Percentiles rank a stretch among this genome's conserved stretches.
Evolutionary conservation across 2,329 filamentous ascomycete species (phyloP).

Genomic region (Polytolypa hystricis): DNA sequence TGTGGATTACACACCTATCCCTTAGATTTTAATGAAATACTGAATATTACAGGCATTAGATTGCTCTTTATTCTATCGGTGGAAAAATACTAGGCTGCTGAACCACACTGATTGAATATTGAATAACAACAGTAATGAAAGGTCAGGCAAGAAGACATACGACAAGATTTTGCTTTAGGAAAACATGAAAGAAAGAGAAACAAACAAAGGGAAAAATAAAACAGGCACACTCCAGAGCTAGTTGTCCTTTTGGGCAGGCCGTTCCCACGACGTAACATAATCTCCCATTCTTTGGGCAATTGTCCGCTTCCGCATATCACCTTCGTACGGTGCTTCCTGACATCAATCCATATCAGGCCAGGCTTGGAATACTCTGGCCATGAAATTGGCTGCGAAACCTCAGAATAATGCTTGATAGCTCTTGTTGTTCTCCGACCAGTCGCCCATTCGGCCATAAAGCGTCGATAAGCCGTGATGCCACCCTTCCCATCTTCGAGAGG

Average conservation of each 20-base stretch:
- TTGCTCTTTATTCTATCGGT: too few relatives aligned
- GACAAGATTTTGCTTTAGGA: too few relatives aligned
- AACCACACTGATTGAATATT: too few relatives aligned
- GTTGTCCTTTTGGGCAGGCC: conserved; percentile 6
- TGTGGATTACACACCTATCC: too few relatives aligned
- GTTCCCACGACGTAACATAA: conserved; percentile 8
- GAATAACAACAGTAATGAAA: too few relatives aligned
- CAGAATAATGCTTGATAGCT: conserved; percentile 7
- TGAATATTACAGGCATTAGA: too few relatives aligned
- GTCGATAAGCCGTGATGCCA: conserved; percentile 4
- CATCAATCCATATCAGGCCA: neutral
- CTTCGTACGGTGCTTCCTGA: neutral
- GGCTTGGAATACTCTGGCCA: conserved; percentile 2
- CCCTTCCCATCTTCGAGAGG: conserved; percentile 7
- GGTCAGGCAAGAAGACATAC: too few relatives aligned
- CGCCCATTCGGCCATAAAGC: conserved; percentile 5
- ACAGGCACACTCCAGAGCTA: conserved; percentile 10
- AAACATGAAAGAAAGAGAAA: too few relatives aligned
- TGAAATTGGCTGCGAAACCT: conserved; percentile 3
- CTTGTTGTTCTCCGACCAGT: conserved; percentile 3
- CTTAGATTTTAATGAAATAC: too few relatives aligned
- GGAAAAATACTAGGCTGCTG: too few relatives aligned
- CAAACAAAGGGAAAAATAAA: too few relatives aligned
- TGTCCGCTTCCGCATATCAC: neutral
- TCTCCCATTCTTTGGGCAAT: neutral